A percentile compares a stretch with the other conserved stretches of the same genome.
Evolutionary conservation across 768 basidiomycete genomes (phyloP).

Genomic region (Russula vinacea): DNA sequence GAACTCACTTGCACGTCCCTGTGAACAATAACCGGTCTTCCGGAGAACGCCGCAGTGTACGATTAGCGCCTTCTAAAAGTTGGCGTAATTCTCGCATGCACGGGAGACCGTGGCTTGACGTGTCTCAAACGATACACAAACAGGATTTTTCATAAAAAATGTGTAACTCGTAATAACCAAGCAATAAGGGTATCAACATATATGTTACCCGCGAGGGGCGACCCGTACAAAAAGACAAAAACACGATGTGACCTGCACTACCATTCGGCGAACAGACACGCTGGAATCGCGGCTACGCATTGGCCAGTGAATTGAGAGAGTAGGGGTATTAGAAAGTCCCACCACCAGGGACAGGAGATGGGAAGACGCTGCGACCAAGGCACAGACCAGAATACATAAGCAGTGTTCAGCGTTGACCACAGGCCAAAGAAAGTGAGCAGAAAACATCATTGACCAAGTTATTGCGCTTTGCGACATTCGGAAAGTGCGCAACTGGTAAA

Average conservation of each 20-base stretch:
- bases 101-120: background rate
- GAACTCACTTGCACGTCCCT: no score
- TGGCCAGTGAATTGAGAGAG: background rate
- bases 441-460: slow-evolving; percentile 17
- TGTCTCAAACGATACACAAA: background rate
- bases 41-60: no score
- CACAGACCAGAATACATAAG: slow-evolving; percentile 16
- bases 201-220: slow-evolving; percentile 1
- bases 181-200: slow-evolving; percentile 17
- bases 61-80: no score
- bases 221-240: slow-evolving; percentile 2
- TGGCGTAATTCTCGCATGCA: background rate
- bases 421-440: slow-evolving; percentile 9
- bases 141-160: background rate
- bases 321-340: background rate
- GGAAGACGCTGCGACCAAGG: slow-evolving; percentile 9
- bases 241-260: background rate
- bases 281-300: background rate
- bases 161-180: background rate
- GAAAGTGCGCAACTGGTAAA: background rate
- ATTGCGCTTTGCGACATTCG: background rate
- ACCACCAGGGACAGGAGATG: slow-evolving; percentile 1
- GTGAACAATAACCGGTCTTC: no score
- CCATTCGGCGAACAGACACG: slow-evolving; percentile 14
- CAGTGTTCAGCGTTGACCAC: background rate